Evolutionary conservation across 805 yeast genomes (phyloP).

Genomic region (Zygosaccharomyces pseudorouxii): DNA sequence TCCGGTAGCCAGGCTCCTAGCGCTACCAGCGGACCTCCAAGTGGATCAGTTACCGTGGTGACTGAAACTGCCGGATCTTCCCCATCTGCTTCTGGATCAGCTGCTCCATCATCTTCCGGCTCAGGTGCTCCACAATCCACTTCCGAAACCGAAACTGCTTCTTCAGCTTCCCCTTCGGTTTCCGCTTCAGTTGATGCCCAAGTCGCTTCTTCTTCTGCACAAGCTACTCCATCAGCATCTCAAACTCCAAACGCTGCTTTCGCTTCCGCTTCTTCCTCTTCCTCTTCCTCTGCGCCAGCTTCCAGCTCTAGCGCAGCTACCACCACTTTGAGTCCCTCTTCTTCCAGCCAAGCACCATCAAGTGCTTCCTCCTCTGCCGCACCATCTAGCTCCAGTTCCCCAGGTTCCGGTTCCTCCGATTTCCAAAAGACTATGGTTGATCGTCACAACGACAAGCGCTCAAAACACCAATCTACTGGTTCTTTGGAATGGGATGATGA

Average conservation of each 20-base stretch:
- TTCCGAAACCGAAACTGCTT: background rate
- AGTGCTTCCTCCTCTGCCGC: constrained; percentile 13
- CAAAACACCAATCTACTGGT: constrained; percentile 41
- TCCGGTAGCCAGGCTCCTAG: constrained; percentile 51
- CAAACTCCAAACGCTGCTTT: constrained; percentile 4
- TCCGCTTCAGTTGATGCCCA: background rate
- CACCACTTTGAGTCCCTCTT: background rate
- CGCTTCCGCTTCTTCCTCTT: constrained; percentile 4
- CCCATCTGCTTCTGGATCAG: background rate
- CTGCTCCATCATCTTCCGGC: background rate
- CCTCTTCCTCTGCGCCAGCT: constrained; percentile 7
- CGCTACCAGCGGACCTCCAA: constrained; percentile 72
- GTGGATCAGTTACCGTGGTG: constrained; percentile 60
- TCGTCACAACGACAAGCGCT: constrained; percentile 61
- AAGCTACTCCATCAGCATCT: constrained; percentile 6
- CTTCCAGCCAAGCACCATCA: constrained; percentile 11
- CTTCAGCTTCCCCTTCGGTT: constrained; percentile 5
- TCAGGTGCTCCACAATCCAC: constrained; percentile 1
- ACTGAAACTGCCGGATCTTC: constrained; percentile 28
- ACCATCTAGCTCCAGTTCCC: constrained; percentile 16
- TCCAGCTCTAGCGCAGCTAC: constrained; percentile 10
- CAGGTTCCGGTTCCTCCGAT: constrained; percentile 25
- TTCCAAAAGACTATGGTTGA: constrained; percentile 42
- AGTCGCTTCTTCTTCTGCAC: background rate
- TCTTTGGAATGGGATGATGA: constrained; percentile 51